Conservation (phyloP, 2,329 filamentous ascomycete species). For the Fusarium incarnatum region DNA sequence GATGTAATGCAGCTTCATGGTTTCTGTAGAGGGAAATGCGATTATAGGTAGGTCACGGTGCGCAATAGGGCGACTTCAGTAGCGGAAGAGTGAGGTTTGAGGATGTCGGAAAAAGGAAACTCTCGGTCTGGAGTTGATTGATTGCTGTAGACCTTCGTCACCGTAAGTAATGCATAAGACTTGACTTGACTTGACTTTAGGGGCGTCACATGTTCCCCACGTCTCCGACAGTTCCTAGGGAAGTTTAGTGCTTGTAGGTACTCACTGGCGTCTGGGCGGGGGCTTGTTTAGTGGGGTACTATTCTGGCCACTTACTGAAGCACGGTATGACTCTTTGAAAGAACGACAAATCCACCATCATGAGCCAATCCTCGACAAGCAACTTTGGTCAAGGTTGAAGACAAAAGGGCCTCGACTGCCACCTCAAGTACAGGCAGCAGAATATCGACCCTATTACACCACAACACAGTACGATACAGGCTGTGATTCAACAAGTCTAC, state of each 20-base stretch:
- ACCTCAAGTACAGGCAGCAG: constrained; percentile 27
- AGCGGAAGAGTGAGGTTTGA: constrained; percentile 6
- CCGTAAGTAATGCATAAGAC: constrained; percentile 20
- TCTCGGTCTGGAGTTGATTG: constrained; percentile 23
- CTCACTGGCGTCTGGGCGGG: constrained; percentile 32
- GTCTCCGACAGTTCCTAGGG: constrained; percentile 38
- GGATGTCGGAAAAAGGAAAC: constrained; percentile 21
- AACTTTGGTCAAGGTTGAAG: constrained; percentile 21
- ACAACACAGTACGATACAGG: not conserved
- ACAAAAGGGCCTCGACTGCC: constrained; percentile 28
- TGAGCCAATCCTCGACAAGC: constrained; percentile 34
- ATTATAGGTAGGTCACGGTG: not conserved
- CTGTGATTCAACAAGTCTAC: not conserved
- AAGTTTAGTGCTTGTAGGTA: constrained; percentile 28
- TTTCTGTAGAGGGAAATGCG: constrained; percentile 47
- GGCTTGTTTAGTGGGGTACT: constrained; percentile 34
- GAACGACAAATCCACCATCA: constrained; percentile 19
- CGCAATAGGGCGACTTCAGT: not conserved
- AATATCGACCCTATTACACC: constrained; percentile 4
- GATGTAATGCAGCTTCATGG: constrained; percentile 89
- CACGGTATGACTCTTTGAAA: constrained; percentile 41
- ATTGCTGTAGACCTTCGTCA: constrained; percentile 32
- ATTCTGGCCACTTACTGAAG: not conserved
- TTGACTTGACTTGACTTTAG: constrained; percentile 15
- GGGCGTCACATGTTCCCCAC: constrained; percentile 47